Base-by-base conservation (phyloP, 176 grass and related monocot species). In the Poa pratensis region DNA sequence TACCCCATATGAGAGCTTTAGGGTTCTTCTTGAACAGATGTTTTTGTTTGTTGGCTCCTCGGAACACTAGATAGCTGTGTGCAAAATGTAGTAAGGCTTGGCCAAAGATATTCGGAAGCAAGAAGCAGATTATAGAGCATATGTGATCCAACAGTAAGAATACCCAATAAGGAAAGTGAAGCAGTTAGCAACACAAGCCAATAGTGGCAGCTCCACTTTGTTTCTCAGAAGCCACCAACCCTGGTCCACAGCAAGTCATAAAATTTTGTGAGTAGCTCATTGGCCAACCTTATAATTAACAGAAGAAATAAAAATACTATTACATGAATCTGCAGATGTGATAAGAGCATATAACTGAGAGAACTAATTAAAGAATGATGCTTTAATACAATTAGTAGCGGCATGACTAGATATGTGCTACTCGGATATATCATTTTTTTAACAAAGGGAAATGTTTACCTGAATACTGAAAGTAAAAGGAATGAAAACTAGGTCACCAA, bases 391-490 rank as follows among this genome's bases (percentile, higher is more conserved):
- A n/a, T n/a, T n/a, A n/a, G n/a, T n/a, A n/a, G n/a, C n/a, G n/a
- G n/a, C n/a, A n/a, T n/a, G n/a, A n/a, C n/a, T n/a, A n/a, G n/a
- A n/a, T n/a, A n/a, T n/a, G n/a, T n/a, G n/a, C n/a, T n/a, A n/a
- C n/a, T n/a, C n/a, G n/a, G n/a, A n/a, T 40, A 69, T 46, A 78
- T 54, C 55, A 68, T n/a, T 48, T 49, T 46, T 13, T 81, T 9
- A 60, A 32, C 18, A 35, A 12, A 58, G 12, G 2, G 24, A 74
- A 85, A 81, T 58, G 43, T 77, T 61, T 87, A 90, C 96, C 92
- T 99, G 96, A 80, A 99, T 91, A 86, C 77, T 92, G 80, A 99
- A 99, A 50, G 93, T 99, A 86, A 99, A 98, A 69, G 96, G 96
- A 73, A 98, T 92, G 85, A 98, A 98, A 78, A 98, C 96, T 82